These are phyloP conservation scores for Pyrus betulifolia DNA, from an alignment of 306 rosid species.

Conservation along the genomic window DNA sequence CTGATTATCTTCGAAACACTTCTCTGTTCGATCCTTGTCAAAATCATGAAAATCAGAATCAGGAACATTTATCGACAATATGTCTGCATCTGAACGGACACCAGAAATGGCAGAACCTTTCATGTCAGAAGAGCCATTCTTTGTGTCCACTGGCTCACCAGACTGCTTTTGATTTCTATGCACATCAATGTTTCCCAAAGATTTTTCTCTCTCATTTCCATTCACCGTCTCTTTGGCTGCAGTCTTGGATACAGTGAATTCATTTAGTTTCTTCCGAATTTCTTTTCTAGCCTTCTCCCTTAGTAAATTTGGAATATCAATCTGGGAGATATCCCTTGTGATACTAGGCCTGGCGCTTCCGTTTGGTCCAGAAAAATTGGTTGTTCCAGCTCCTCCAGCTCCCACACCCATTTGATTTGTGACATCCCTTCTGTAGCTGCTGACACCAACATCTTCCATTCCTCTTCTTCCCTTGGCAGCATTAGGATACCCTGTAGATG, in stretches of 20 bases:
- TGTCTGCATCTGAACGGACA: constrained; percentile 5
- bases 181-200: constrained; percentile 7
- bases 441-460: constrained; percentile 34
- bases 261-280: constrained; percentile 40
- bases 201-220: constrained; percentile 16
- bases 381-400: constrained; percentile 15
- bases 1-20: constrained; percentile 55
- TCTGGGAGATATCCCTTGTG: constrained; percentile 28
- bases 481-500: constrained; percentile 30
- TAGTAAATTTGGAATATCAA: constrained; percentile 40
- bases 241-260: constrained; percentile 10
- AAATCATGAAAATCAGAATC: constrained; percentile 86
- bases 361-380: constrained; percentile 15
- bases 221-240: constrained; percentile 7
- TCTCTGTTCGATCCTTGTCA: constrained; percentile 66
- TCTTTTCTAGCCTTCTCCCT: constrained; percentile 60
- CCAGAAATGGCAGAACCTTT: constrained; percentile 11
- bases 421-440: constrained; percentile 26
- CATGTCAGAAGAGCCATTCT: constrained; percentile 11
- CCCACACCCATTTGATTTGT: constrained; percentile 35
- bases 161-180: neutral
- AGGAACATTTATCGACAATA: constrained; percentile 53
- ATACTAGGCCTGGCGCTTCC: constrained; percentile 21
- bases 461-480: constrained; percentile 63
- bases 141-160: neutral